Evolutionary conservation across 1,284 basidiomycete species (phyloP).

Genomic region (Boletellus sp.): DNA sequence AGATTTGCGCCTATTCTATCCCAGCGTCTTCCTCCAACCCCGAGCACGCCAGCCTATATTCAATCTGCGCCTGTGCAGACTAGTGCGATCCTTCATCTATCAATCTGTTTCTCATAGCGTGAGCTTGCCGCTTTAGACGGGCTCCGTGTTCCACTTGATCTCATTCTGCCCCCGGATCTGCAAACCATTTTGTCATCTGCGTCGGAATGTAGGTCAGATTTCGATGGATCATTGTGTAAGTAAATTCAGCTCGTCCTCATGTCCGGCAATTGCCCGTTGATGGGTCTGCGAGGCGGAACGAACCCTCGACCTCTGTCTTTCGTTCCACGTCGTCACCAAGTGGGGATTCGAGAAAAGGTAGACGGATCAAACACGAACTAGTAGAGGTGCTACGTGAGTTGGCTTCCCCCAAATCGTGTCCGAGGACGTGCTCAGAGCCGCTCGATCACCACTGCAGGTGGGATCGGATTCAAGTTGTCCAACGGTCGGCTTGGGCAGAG

Average conservation of each 20-base stretch:
- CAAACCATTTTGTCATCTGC: too few relatives aligned
- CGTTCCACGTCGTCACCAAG: neutral
- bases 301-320: slow-evolving; percentile 1
- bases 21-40: neutral
- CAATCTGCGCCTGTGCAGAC: neutral
- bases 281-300: neutral
- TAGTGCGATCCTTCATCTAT: neutral
- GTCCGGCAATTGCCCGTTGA: too few relatives aligned
- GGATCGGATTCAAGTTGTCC: slow-evolving; percentile 3
- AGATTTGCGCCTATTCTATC: neutral
- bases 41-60: neutral
- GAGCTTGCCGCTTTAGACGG: neutral
- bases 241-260: too few relatives aligned
- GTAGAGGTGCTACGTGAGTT: slow-evolving; percentile 16
- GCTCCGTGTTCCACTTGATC: neutral
- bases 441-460: neutral
- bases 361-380: slow-evolving; percentile 9
- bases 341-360: neutral
- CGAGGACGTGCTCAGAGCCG: too few relatives aligned
- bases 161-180: neutral
- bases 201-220: neutral
- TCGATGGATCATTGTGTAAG: too few relatives aligned
- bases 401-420: too few relatives aligned
- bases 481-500: slow-evolving; percentile 13
- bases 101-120: neutral